A percentile compares a stretch with the other conserved stretches of the same genome.
phyloP scores from a whole-genome alignment of 805 yeast species.

The Grigorovia humatica region DNA sequence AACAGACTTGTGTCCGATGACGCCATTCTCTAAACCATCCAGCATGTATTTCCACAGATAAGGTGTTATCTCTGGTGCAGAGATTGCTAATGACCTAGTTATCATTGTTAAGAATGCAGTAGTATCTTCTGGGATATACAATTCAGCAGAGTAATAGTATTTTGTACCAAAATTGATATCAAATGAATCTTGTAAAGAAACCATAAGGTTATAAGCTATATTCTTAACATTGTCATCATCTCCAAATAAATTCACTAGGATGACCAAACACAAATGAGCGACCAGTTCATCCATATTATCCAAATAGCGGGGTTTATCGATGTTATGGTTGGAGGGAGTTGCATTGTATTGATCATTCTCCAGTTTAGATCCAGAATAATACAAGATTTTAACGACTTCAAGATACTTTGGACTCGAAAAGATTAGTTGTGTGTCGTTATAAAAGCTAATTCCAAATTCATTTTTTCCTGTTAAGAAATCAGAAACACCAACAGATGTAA shows the following conservation, averaged over 20 bases:
- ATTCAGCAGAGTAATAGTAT: slow-evolving; percentile 41
- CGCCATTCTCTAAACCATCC: slow-evolving; percentile 16
- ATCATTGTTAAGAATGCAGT: slow-evolving; percentile 48
- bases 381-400: slow-evolving; percentile 58
- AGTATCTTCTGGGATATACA: slow-evolving; percentile 57
- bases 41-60: slow-evolving; percentile 33
- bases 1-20: slow-evolving; percentile 7
- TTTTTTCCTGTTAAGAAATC: slow-evolving; percentile 33
- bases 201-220: slow-evolving; percentile 50
- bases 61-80: slow-evolving; percentile 48
- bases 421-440: slow-evolving; percentile 27
- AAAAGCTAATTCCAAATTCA: slow-evolving; percentile 38
- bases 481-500: slow-evolving; percentile 32
- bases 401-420: slow-evolving; percentile 37
- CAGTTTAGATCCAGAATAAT: slow-evolving; percentile 48
- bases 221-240: slow-evolving; percentile 46
- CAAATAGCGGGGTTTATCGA: neutral
- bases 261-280: slow-evolving; percentile 51
- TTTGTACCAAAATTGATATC: slow-evolving; percentile 48
- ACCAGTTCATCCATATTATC: slow-evolving; percentile 29
- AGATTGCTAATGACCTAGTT: slow-evolving; percentile 41
- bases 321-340: neutral
- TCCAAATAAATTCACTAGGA: slow-evolving; percentile 55
- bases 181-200: slow-evolving; percentile 46
- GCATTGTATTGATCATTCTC: slow-evolving; percentile 26